Conservation (phyloP, 148 eudicot species). For the Cornus florida region DNA sequence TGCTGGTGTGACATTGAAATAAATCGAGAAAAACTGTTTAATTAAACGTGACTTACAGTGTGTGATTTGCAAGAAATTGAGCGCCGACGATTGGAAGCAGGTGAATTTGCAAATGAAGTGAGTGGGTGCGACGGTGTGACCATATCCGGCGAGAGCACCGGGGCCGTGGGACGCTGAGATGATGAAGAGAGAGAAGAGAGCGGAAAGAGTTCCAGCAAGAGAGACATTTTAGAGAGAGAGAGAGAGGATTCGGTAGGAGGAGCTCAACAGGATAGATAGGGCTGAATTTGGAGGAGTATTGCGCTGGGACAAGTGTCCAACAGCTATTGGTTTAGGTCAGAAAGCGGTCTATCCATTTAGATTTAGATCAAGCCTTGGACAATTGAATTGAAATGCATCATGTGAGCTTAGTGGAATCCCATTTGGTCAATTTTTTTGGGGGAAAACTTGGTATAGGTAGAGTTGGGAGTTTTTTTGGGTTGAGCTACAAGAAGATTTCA, state of each 20-base stretch:
- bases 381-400: no score
- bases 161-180: neutral
- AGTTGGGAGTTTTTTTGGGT: no score
- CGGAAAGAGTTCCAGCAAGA: slow-evolving; percentile 9
- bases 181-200: neutral
- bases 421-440: no score
- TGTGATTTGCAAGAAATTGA: slow-evolving; percentile 11
- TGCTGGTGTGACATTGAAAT: neutral
- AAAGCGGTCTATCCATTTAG: no score
- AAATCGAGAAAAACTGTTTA: neutral
- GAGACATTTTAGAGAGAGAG: slow-evolving; percentile 11
- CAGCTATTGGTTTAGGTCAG: neutral
- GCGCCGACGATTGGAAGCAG: neutral
- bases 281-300: neutral
- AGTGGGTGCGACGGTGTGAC: slow-evolving; percentile 1
- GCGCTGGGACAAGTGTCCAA: neutral
- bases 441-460: no score
- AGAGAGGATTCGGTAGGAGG: neutral
- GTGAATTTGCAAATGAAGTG: neutral
- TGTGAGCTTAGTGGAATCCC: no score
- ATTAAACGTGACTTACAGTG: slow-evolving; percentile 2
- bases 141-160: neutral
- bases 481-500: no score
- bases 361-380: no score
- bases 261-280: no score